Percentiles rank a stretch among this genome's conserved stretches.
Conservation (phyloP, 495 filamentous ascomycete genomes). For the Podospora pseudocomata region DNA sequence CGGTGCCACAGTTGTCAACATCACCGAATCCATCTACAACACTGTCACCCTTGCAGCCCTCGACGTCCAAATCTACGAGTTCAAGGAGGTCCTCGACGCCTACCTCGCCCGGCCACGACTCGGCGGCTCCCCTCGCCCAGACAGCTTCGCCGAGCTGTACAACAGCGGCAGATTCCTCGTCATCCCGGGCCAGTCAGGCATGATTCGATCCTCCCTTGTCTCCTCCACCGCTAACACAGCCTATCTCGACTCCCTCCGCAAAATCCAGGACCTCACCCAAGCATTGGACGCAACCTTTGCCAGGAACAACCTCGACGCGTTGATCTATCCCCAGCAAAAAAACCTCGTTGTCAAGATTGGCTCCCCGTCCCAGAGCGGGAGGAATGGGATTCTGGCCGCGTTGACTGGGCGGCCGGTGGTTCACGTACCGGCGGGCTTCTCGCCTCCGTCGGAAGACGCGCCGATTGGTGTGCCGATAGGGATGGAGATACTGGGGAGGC, state of each 20-base stretch:
- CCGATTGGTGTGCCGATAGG: conserved; percentile 58
- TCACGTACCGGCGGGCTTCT: conserved; percentile 51
- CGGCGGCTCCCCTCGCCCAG: conserved; percentile 27
- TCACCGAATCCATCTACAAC: conserved; percentile 52
- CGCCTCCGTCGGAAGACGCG: conserved; percentile 43
- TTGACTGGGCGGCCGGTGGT: conserved; percentile 62
- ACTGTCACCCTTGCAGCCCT: conserved; percentile 40
- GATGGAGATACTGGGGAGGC: conserved; percentile 59
- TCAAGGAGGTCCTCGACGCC: conserved; percentile 45
- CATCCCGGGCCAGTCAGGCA: conserved; percentile 53
- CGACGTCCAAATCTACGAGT: conserved; percentile 60
- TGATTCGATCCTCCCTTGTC: conserved; percentile 46
- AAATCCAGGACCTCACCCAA: conserved; percentile 47
- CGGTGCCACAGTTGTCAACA: conserved; percentile 42
- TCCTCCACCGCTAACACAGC: conserved; percentile 44
- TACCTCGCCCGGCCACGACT: conserved; percentile 43
- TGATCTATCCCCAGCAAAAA: conserved; percentile 65
- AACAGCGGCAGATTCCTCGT: conserved; percentile 47
- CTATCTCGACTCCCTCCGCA: conserved; percentile 42
- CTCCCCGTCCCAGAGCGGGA: conserved; percentile 49
- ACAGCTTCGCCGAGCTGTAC: conserved; percentile 46
- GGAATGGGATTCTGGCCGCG: conserved; percentile 64
- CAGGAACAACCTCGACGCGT: conserved; percentile 47
- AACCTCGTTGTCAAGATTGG: conserved; percentile 60
- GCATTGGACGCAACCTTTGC: conserved; percentile 48